Base-by-base conservation (phyloP, 2,329 filamentous ascomycete species). In the Hypomyces perniciosus region DNA sequence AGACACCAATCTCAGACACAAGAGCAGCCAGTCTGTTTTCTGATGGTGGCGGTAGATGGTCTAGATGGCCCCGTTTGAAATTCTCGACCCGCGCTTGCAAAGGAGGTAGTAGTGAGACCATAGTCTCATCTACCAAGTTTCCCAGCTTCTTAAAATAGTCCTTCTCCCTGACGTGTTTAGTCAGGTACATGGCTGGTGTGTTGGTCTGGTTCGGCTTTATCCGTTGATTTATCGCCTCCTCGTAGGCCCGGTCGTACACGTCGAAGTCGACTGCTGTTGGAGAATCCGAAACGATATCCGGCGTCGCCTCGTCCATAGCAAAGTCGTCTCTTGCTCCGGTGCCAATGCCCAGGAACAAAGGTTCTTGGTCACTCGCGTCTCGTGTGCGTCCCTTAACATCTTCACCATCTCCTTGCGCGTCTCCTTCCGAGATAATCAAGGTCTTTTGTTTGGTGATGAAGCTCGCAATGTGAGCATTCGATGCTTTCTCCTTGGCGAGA, bases 221-320 rank as follows among this genome's bases (percentile, higher is more conserved):
- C 12, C 85, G 79, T 52, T 86, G 79, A 29, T 93, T 80, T 69
- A 96, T 89, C 54, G 87, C 81, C 20, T 64, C 63, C 62, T 88
- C 83, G 65, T 95, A 96, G 0, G 92, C 92, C 1, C 80, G 82
- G 65, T 95, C 89, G 66, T 96, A 96, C 52, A 97, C 85, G 62
- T 93, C 84, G 59, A 89, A 89, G 54, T 95, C 90, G 5, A 88
- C 87, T 1, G 85, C 86, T 0, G 85, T 85, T 3, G 92, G 92
- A 1, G 88, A 95, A 67, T 96, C 90, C 30, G 88, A 88, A 38
- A 96, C 84, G 4, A 85, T 65, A 26, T 77, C 67, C 3, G 68
- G 68, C 10, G 68, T 68, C 8, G 65, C 58, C 27, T 68, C 64
- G 49, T 71, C 67, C 38, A 62, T 65, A 42, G 65, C 61, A 58